Evolutionary conservation across 2,329 filamentous ascomycete genomes (phyloP), one percentile per base, ranked within the genome.

Genomic region (Tolypocladium pustulatum): DNA sequence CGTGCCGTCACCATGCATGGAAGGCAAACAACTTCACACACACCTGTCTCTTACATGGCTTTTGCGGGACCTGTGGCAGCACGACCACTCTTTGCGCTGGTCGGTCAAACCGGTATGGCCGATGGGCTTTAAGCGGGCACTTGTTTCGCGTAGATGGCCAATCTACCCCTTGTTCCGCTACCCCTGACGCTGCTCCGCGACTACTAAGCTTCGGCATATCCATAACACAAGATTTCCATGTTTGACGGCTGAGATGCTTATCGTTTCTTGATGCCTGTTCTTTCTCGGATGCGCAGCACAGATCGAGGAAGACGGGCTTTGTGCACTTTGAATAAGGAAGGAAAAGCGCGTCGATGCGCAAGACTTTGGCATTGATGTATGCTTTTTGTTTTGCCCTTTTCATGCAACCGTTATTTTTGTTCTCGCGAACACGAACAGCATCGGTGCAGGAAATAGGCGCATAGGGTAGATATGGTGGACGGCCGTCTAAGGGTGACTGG

Each of bases 251-350:
- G 30, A 53, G 30, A 36, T 53, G 49, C 30, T 34, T 7, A 34
- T 53, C 20, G 49, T 36, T 53, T 53, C n/a, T 36, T 53, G 30
- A 53, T 22, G 49, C 49, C 49, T 36, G 49, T 13, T 30, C 49
- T 20, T 34, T 20, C 49, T 53, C 54, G 54, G 20, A 55, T 30
- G 32, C 38, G 37, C 17, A 17, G 54, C 20, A n/a, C 41, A n/a
- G 30, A 43, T 40, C 37, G 54, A 53, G 30, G 30, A 36, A 30
- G 30, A n/a, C 30, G 30, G 49, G 20, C 20, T n/a, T 43, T 38
- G 2, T 37, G 56, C 49, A 59, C 54, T 53, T 57, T 62, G 56
- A 60, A 62, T 59, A 59, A 22, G 59, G 49, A 57, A 34, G 55
- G 38, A 59, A 57, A 38, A 38, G 34, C 30, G 58, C 52, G 58